These are phyloP conservation scores for Hysterangium stoloniferum DNA, from an alignment of 768 basidiomycete genomes.

Conservation along the genomic window DNA sequence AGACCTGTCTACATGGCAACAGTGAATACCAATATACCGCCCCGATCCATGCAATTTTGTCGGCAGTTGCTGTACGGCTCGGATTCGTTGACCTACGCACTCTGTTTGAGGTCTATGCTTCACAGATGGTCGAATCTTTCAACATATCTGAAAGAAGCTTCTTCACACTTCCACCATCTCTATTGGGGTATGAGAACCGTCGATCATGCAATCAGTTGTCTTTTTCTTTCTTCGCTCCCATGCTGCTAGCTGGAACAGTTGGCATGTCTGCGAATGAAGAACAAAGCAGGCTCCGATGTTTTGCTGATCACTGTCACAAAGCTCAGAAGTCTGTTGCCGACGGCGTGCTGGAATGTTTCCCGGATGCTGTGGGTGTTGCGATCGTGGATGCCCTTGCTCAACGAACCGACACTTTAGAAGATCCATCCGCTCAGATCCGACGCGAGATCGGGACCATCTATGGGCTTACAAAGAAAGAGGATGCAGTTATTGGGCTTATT, in stretches of 20 bases:
- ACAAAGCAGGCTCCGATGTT: too few species aligned
- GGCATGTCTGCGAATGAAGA: too few species aligned
- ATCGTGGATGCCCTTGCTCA: constrained; percentile 45
- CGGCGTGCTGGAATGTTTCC: constrained; percentile 56
- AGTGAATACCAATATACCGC: constrained; percentile 26
- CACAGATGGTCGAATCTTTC: constrained; percentile 67
- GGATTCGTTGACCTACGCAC: constrained; percentile 52
- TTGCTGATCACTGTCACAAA: constrained; percentile 55
- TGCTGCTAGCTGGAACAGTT: constrained; percentile 48
- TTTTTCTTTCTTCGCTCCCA: constrained; percentile 60
- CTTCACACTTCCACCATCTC: constrained; percentile 54
- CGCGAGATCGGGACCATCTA: too few species aligned
- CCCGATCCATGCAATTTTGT: constrained; percentile 44
- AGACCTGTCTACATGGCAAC: constrained; percentile 43
- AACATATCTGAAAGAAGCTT: constrained; percentile 42
- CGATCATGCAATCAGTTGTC: constrained; percentile 60
- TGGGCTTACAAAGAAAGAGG: background rate
- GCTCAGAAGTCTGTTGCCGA: constrained; percentile 40
- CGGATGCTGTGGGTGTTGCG: constrained; percentile 59
- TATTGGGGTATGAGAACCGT: constrained; percentile 70
- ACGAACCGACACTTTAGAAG: too few species aligned
- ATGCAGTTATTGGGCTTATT: constrained; percentile 17
- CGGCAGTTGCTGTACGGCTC: constrained; percentile 55
- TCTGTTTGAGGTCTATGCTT: constrained; percentile 73
- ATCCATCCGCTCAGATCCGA: too few species aligned